Evolutionary conservation across 2,329 filamentous ascomycete species (phyloP), one percentile per base, ranked within the genome.

Genomic region (Claviceps purpurea): DNA sequence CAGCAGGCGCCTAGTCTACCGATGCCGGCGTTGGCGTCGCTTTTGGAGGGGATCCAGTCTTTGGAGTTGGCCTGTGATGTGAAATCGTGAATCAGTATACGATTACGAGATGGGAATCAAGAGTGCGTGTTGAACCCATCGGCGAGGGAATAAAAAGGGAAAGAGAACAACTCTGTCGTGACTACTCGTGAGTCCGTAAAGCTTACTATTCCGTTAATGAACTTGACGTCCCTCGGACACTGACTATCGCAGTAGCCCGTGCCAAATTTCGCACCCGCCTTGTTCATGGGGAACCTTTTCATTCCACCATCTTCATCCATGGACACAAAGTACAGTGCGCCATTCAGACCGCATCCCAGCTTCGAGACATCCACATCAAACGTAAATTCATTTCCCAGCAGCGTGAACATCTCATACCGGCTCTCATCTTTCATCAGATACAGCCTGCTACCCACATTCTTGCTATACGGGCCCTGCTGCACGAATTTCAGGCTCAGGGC

Each of bases 341-440:
- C 84, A 66, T 88, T 87, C 54, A 87, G 68, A 55, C 84, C 84
- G 61, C 84, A 88, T 54, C 78, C 76, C 20, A 85, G 70, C 59
- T 76, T 75, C 42, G 82, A 85, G 45, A 85, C 78, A 62, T 87
- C 45, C 5, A 38, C 30, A 4, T 38, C 45, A 16, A 47, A 47
- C 3, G 16, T 47, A 3, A 47, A 38, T 11, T 47, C n/a, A 34
- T 47, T 47, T 0, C 30, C 45, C 45, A 47, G 30, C 30, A 47
- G 34, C 3, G 45, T 47, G 3, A 47, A 38, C 11, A 16, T 47
- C 18, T 38, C 13, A 14, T 38, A 38, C 4, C 22, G 14, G 30
- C 6, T 10, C 30, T 39, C 45, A 10, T 47, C 34, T 13, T 20
- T 30, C 30, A 47, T 47, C 6, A 45, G 43, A 16, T 45, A 45